A percentile compares a stretch with the other conserved stretches of the same genome.
These are phyloP conservation scores for Bryoglossum gracile DNA, from an alignment of 495 filamentous ascomycete species.

Conservation along the genomic window DNA sequence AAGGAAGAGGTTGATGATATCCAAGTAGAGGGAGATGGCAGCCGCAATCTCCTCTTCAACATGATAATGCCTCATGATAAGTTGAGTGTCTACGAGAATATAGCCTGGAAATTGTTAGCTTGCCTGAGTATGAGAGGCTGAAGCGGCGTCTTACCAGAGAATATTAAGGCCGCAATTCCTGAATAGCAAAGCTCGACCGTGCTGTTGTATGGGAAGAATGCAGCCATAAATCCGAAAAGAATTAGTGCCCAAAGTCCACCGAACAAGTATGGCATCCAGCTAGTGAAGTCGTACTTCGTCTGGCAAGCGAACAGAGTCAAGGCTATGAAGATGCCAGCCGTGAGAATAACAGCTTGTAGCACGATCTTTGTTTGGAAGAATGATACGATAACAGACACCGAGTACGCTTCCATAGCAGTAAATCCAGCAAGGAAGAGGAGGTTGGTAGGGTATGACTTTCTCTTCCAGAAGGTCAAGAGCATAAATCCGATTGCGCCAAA, in stretches of 20 bases:
- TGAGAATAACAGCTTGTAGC: conserved; percentile 83
- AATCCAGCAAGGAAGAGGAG: conserved; percentile 87
- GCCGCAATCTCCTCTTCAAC: conserved; percentile 99
- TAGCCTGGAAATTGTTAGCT: too few relatives aligned
- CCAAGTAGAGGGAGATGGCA: conserved; percentile 88
- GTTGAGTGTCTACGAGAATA: conserved; percentile 91
- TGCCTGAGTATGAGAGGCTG: too few relatives aligned
- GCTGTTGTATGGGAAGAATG: conserved; percentile 73
- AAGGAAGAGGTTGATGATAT: conserved; percentile 95
- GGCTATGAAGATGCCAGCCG: conserved; percentile 85
- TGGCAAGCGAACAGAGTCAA: conserved; percentile 95
- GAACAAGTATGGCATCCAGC: conserved; percentile 93
- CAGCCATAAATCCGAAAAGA: conserved; percentile 83
- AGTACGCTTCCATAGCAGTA: conserved; percentile 89
- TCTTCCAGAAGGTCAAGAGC: conserved; percentile 91
- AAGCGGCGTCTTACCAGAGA: too few relatives aligned
- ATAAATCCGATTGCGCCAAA: conserved; percentile 17
- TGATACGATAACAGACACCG: conserved; percentile 81
- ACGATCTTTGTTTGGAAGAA: conserved; percentile 79
- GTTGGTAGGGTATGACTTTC: conserved; percentile 93
- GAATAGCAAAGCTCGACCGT: conserved; percentile 79
- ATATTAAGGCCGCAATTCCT: conserved; percentile 73
- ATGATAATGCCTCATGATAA: conserved; percentile 91
- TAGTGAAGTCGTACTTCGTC: conserved; percentile 95
- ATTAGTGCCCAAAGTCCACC: conserved; percentile 83